Base-by-base conservation (phyloP, 176 grass and related monocot genomes). In the Poa pratensis region DNA sequence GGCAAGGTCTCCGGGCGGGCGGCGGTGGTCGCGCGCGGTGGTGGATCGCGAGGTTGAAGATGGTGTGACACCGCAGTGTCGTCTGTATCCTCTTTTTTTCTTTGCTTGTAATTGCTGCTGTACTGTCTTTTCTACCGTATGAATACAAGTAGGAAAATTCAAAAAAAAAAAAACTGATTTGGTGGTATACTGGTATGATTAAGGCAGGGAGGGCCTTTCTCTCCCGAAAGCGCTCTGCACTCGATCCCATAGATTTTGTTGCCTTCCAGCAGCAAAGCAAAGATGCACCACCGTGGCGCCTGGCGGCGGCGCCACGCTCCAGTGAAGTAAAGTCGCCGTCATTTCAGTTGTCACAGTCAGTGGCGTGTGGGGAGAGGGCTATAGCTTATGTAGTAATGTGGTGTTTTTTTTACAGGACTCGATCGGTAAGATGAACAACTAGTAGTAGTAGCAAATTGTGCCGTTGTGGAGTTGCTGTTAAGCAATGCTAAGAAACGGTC, bases 161-260 rank as follows among this genome's bases (percentile, higher is more conserved):
- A n/a, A n/a, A n/a, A n/a, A n/a, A n/a, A n/a, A n/a, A n/a, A n/a
- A n/a, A n/a, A n/a, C n/a, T n/a, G n/a, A n/a, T n/a, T n/a, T n/a
- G n/a, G 48, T 30, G 30, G 30, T 30, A 30, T 30, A 30, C 30
- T 54, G 48, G 37, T 55, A 70, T 82, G 65, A 82, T 82, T 82
- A 42, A 15, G 67, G 64, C 13, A 39, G 49, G 4, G 43, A 30
- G 59, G 18, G 54, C 54, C 16, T 79, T 79, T 48, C 19, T 48
- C 16, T 5, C 27, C 78, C 16, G 20, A 37, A 67, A 81, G 28
- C 16, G 32, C 1, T 69, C 7, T 17, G 11, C 20, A 69, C 35
- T 18, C 64, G 64, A 81, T 81, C 64, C 66, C 64, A 40, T 69
- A 68, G 79, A 54, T 82, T 39, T 37, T 55, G 30, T 18, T 19